These are phyloP conservation scores for Marasmius oreades DNA, from an alignment of 1,284 basidiomycete genomes.

Conservation along the genomic window DNA sequence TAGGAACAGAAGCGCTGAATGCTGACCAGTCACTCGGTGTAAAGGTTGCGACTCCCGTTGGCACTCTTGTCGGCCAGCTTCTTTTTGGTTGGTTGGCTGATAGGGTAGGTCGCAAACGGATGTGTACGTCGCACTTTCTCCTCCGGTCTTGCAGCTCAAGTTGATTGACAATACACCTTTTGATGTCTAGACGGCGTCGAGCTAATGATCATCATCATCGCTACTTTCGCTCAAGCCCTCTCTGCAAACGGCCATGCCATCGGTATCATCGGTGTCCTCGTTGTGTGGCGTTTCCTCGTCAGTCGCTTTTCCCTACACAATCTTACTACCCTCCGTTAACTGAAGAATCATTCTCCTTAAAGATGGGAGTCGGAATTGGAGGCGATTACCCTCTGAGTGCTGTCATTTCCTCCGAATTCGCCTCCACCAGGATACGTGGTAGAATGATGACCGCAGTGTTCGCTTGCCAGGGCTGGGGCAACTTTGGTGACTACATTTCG, in stretches of 20 bases:
- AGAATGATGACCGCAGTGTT: conserved; percentile 74
- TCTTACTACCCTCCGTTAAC: conserved; percentile 1
- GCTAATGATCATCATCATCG: conserved; percentile 67
- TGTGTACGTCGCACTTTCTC: conserved; percentile 46
- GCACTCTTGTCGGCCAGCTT: conserved; percentile 51
- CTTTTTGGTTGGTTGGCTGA: conserved; percentile 75
- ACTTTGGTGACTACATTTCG: conserved; percentile 43
- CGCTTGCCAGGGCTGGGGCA: conserved; percentile 67
- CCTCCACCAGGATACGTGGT: conserved; percentile 68
- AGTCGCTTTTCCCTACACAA: conserved; percentile 25
- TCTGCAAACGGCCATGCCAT: conserved; percentile 58
- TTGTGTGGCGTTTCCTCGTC: conserved; percentile 67
- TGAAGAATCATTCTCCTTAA: conserved; percentile 14
- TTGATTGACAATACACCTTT: too few relatives aligned
- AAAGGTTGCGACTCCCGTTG: conserved; percentile 58
- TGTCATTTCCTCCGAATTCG: conserved; percentile 75
- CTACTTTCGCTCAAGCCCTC: conserved; percentile 59
- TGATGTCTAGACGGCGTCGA: conserved; percentile 58
- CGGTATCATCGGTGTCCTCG: conserved; percentile 67
- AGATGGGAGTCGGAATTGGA: conserved; percentile 71
- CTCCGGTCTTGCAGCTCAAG: not conserved
- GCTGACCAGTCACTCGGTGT: conserved; percentile 60
- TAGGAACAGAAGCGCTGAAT: conserved; percentile 30
- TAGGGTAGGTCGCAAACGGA: conserved; percentile 65
- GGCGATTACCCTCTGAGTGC: conserved; percentile 70